Base-by-base conservation (phyloP, 345 rosid genomes). In the Limnanthes douglasii region DNA sequence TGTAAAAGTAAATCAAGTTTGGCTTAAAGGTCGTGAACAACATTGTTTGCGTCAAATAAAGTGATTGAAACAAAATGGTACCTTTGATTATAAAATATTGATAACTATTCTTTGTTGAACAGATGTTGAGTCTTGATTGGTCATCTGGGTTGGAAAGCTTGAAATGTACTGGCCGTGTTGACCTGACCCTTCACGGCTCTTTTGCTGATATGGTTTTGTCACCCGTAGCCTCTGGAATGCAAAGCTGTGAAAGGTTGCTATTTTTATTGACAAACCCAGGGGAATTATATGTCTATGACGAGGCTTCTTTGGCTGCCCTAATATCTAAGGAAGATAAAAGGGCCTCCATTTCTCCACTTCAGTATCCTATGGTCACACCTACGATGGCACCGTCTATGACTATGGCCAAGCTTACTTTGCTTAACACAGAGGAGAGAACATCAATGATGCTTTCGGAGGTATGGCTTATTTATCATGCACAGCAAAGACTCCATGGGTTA, bases 171-270 rank as follows among this genome's bases (percentile, higher is more conserved):
- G 61, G 62, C 56, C 86, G 77, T 20, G 51, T 52, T 36, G 92
- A 81, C 63, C 64, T 81, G 57, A 58, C 65, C 54, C 86, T 73
- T 26, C 56, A 46, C 40, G 81, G 96, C 45, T 72, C 84, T 44
- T 81, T 77, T 58, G 84, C 78, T 39, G 94, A 86, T 59, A 75
- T 75, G 81, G 69, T 75, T 50, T 57, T 86, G 41, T 51, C 78
- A 48, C 67, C 84, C 15, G 57, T 62, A 48, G 56, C 50, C 34
- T 54, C 70, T 34, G 40, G 52, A 36, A 58, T 38, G 37, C 51
- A 34, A 27, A 54, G 53, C 42, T 50, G 50, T 42, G 66, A 62
- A 38, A 48, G 41, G 41, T 41, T 61, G 46, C 55, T 75, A 26
- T 55, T 61, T 56, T 52, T 81, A 43, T 50, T 77, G 65, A 68